Conservation (phyloP, 2,329 filamentous ascomycete genomes). For the Sphaerulina populicola region DNA sequence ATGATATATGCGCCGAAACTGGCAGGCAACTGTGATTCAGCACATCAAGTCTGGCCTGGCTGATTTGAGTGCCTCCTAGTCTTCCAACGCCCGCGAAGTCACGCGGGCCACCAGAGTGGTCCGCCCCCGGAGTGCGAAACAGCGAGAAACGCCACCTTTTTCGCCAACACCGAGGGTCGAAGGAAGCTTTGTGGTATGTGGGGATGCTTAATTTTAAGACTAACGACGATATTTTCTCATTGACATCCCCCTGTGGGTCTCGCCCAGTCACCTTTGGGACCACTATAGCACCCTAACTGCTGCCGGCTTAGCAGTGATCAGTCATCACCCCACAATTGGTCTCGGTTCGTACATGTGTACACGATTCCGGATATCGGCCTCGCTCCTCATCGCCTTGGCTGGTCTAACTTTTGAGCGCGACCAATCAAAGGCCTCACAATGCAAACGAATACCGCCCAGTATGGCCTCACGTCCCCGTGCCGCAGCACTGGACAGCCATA, state of each 20-base stretch:
- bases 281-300: neutral
- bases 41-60: neutral
- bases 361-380: neutral
- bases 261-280: neutral
- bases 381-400: neutral
- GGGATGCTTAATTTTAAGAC: slow-evolving; percentile 7
- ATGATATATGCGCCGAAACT: too few relatives aligned
- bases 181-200: too few relatives aligned
- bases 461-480: neutral
- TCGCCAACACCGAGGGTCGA: neutral
- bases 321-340: slow-evolving; percentile 34
- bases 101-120: neutral
- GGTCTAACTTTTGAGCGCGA: neutral
- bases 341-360: slow-evolving; percentile 1
- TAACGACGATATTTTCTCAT: slow-evolving; percentile 10
- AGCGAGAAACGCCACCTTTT: neutral
- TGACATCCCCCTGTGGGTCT: neutral
- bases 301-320: slow-evolving; percentile 21
- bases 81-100: neutral
- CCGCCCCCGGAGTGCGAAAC: neutral
- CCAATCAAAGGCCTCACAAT: slow-evolving; percentile 4
- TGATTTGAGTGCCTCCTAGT: neutral
- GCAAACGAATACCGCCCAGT: neutral
- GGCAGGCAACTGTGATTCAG: too few relatives aligned
- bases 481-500: neutral